Evolutionary conservation across 768 basidiomycete genomes (phyloP).

Genomic region (Rhodotorula taiwanensis): DNA sequence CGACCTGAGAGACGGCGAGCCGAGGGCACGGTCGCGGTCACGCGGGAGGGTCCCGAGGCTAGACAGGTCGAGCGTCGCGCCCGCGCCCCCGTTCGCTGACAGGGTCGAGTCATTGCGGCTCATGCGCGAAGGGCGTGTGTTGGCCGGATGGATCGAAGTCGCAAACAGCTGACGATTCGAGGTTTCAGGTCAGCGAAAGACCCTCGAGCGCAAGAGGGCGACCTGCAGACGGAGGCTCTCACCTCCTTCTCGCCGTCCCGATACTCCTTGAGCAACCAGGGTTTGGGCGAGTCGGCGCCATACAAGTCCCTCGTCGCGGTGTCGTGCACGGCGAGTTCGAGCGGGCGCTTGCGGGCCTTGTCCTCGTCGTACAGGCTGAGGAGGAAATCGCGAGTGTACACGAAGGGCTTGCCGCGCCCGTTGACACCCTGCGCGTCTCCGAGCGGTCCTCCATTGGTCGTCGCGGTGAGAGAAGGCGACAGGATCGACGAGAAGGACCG

Average conservation of each 20-base stretch:
- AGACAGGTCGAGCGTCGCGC: constrained; percentile 31
- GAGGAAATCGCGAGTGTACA: constrained; percentile 36
- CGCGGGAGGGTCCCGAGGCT: constrained; percentile 34
- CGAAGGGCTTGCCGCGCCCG: constrained; percentile 26
- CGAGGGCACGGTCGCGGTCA: constrained; percentile 34
- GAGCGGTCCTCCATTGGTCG: background rate
- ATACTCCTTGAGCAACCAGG: constrained; percentile 31
- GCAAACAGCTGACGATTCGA: constrained; percentile 23
- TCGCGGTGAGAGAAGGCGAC: constrained; percentile 8
- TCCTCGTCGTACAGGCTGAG: constrained; percentile 36
- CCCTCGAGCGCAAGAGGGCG: background rate
- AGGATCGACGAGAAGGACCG: constrained; percentile 34
- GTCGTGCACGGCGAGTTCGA: constrained; percentile 33
- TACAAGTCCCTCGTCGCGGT: constrained; percentile 21
- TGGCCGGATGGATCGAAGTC: constrained; percentile 34
- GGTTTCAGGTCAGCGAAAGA: no score
- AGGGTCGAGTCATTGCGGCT: constrained; percentile 27
- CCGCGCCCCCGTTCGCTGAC: background rate
- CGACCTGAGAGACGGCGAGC: constrained; percentile 26
- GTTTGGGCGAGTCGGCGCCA: constrained; percentile 4
- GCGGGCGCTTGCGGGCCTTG: constrained; percentile 29
- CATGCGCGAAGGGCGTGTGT: constrained; percentile 24
- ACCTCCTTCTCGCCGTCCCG: constrained; percentile 37
- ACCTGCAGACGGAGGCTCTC: constrained; percentile 9
- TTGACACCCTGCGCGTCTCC: background rate